Evolutionary conservation across 2,329 filamentous ascomycete species (phyloP).

Genomic region (Pezicula neosporulosa): DNA sequence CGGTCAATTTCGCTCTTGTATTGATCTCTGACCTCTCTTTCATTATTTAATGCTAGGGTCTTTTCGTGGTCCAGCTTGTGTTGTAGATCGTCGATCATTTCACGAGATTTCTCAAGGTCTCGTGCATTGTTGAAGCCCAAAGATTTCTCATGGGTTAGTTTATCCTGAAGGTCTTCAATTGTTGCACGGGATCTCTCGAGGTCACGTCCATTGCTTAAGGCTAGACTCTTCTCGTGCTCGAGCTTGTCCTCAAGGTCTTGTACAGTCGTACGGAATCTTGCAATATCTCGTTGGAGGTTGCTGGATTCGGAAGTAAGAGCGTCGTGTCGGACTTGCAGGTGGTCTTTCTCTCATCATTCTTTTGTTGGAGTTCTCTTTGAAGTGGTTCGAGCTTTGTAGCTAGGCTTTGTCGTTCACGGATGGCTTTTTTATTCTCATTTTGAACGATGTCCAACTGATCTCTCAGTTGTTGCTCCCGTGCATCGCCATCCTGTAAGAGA

Average conservation of each 20-base stretch:
- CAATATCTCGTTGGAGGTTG: constrained; percentile 62
- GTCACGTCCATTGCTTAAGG: constrained; percentile 53
- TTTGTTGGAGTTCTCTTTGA: constrained; percentile 56
- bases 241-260: constrained; percentile 45
- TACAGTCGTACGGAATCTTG: constrained; percentile 38
- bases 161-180: constrained; percentile 44
- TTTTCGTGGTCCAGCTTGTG: constrained; percentile 41
- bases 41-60: constrained; percentile 42
- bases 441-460: constrained; percentile 39
- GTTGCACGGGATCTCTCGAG: constrained; percentile 24
- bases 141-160: constrained; percentile 23
- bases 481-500: constrained; percentile 24
- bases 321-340: constrained; percentile 67
- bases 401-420: constrained; percentile 26
- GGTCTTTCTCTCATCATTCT: constrained; percentile 64
- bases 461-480: constrained; percentile 26
- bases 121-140: constrained; percentile 21
- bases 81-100: constrained; percentile 42
- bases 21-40: constrained; percentile 54
- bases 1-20: constrained; percentile 52
- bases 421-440: constrained; percentile 34
- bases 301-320: constrained; percentile 62
- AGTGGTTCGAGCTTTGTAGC: constrained; percentile 50
- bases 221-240: constrained; percentile 34
- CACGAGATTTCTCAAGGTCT: constrained; percentile 49